Conservation (phyloP, 2,329 filamentous ascomycete species). For the Venturia pyrina region DNA sequence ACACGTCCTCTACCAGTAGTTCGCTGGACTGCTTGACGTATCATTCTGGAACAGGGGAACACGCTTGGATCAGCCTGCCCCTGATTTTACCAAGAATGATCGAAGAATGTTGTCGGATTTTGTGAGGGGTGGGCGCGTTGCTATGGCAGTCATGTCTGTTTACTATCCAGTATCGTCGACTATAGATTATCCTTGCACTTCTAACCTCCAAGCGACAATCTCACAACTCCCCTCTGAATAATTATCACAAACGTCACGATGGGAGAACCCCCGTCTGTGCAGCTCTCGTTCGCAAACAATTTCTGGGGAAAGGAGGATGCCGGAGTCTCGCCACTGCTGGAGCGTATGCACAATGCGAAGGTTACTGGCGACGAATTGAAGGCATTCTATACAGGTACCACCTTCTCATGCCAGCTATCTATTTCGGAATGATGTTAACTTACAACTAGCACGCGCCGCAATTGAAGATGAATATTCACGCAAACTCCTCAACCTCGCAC, state of each 20-base stretch:
- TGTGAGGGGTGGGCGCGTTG: not conserved
- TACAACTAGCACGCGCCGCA: conserved; percentile 61
- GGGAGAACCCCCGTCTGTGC: conserved; percentile 53
- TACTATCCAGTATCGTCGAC: not conserved
- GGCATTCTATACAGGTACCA: conserved; percentile 72
- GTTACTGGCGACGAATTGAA: conserved; percentile 89
- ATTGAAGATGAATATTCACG: conserved; percentile 96
- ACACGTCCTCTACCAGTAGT: no score
- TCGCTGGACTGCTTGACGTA: no score
- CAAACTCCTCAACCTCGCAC: conserved; percentile 74
- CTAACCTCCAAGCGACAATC: not conserved
- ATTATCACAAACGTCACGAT: conserved; percentile 39
- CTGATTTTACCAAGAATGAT: not conserved
- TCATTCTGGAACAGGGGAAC: no score
- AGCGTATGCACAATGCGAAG: conserved; percentile 92
- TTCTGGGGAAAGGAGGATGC: conserved; percentile 99
- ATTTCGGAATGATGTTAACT: conserved; percentile 1
- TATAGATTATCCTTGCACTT: not conserved
- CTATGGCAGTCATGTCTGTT: not conserved
- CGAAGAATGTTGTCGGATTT: not conserved
- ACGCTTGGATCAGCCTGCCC: no score
- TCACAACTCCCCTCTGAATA: not conserved
- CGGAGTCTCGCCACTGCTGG: conserved; percentile 80
- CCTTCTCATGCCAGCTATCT: not conserved
- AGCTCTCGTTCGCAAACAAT: conserved; percentile 86